These are phyloP conservation scores for Mesotaenium endlicherianum DNA, from an alignment of 139 green algal species.

Conservation along the genomic window DNA sequence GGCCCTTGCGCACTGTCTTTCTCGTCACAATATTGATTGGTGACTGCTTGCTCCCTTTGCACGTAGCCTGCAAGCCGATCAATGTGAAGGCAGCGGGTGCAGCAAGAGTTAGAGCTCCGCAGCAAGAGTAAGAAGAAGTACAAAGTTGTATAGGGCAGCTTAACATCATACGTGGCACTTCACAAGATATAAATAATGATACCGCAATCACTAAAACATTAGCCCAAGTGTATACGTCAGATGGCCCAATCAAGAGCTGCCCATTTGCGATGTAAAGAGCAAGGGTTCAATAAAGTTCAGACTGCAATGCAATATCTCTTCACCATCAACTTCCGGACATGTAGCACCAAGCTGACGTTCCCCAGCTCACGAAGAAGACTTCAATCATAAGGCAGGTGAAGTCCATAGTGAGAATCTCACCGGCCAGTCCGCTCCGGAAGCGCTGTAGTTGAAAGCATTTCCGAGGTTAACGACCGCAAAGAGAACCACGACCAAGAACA, in stretches of 20 bases:
- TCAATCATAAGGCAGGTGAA: background rate
- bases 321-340: too few species aligned
- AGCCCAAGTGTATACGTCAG: background rate
- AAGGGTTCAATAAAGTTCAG: background rate
- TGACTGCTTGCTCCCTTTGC: background rate
- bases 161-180: too few species aligned
- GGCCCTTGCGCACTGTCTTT: background rate
- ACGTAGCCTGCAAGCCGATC: too few species aligned
- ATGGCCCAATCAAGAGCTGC: background rate
- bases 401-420: background rate
- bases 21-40: conserved; percentile 23
- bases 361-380: background rate
- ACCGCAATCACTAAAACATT: background rate
- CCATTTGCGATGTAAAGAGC: background rate
- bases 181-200: too few species aligned
- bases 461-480: background rate
- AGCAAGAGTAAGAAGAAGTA: too few species aligned
- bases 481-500: background rate
- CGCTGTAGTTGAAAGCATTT: background rate
- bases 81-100: too few species aligned
- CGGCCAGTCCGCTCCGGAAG: background rate
- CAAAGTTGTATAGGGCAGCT: too few species aligned
- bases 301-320: too few species aligned
- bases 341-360: background rate
- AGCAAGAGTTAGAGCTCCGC: too few species aligned